phyloP scores from a whole-genome alignment of 192 early-diverging fungal species.

The Entomortierella chlamydospora region DNA sequence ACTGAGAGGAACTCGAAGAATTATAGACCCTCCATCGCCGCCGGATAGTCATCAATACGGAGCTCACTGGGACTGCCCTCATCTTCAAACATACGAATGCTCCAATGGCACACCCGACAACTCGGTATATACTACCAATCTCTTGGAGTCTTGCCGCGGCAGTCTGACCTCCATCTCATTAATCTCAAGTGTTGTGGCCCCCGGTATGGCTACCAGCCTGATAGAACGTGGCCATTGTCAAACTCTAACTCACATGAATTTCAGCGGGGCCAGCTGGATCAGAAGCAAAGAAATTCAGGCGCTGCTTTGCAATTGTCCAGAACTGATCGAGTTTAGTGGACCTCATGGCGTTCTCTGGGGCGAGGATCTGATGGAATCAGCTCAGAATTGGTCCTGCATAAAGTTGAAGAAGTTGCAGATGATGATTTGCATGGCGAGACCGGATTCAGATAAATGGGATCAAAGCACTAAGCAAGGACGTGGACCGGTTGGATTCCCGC shows the following conservation, averaged over 20 bases:
- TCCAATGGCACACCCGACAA: neutral
- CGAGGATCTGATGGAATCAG: conserved; percentile 10
- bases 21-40: neutral
- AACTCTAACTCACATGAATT: conserved; percentile 7
- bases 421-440: conserved; percentile 28
- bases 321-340: conserved; percentile 18
- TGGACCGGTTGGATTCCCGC: conserved; percentile 4
- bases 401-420: conserved; percentile 8
- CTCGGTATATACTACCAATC: neutral
- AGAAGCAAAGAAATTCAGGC: conserved; percentile 12
- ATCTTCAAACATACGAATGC: conserved; percentile 8
- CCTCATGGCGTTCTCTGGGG: conserved; percentile 29
- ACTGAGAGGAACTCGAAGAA: neutral
- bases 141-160: conserved; percentile 4
- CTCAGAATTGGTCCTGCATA: conserved; percentile 9
- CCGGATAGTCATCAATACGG: neutral
- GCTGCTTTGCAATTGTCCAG: conserved; percentile 15
- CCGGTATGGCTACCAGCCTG: conserved; percentile 3
- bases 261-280: conserved; percentile 5
- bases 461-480: conserved; percentile 1
- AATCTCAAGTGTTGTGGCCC: neutral
- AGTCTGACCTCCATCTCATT: neutral
- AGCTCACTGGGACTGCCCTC: conserved; percentile 20
- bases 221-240: neutral
- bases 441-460: conserved; percentile 33